Percentiles rank a stretch among this genome's conserved stretches.
Conservation (phyloP, 2,329 filamentous ascomycete genomes). For the Ceratocystis lukuohia region DNA sequence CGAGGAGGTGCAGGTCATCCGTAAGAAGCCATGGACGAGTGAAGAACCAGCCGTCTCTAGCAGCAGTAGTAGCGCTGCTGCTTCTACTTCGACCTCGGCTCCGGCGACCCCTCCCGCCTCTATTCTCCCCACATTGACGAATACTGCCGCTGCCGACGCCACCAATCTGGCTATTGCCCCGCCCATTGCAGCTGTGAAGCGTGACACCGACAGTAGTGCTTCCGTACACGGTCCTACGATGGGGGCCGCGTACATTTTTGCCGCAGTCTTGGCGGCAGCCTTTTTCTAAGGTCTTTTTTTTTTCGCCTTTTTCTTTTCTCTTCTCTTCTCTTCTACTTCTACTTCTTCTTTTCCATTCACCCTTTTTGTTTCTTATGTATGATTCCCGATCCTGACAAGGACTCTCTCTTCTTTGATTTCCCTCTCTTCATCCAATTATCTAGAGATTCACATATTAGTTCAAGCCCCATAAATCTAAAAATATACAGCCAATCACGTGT, state of each 20-base stretch:
- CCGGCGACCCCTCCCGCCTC: neutral
- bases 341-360: neutral
- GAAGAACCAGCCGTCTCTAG: neutral
- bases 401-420: neutral
- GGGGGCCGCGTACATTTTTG: neutral
- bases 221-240: neutral
- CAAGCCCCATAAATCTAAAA: neutral
- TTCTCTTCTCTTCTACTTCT: neutral
- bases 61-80: neutral
- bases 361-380: neutral
- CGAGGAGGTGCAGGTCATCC: conserved; percentile 35
- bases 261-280: neutral
- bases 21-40: conserved; percentile 20
- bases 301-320: neutral
- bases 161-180: neutral
- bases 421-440: neutral
- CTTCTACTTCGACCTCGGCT: neutral
- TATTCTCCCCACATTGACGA: neutral
- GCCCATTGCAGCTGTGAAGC: neutral
- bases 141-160: neutral
- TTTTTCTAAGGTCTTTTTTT: neutral
- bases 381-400: neutral
- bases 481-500: neutral
- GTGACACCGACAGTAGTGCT: neutral
- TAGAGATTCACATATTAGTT: neutral